Evolutionary conservation across 768 basidiomycete species (phyloP).

Genomic region (Filobasidium floriforme): DNA sequence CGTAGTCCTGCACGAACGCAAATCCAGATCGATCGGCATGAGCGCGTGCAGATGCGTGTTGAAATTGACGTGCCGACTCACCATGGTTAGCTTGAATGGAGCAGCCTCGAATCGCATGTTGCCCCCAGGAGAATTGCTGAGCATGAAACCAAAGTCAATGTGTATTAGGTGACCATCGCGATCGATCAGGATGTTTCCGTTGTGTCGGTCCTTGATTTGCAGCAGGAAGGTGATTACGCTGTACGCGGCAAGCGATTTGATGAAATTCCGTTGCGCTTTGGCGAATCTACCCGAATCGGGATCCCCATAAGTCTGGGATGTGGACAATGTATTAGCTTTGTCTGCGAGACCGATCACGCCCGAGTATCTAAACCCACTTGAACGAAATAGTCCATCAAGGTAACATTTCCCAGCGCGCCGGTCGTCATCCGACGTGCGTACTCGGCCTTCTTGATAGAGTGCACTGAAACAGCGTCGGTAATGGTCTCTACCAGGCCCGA

Average conservation of each 20-base stretch:
- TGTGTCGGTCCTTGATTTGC: conserved; percentile 97
- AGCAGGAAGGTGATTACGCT: conserved; percentile 92
- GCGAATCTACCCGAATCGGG: conserved; percentile 76
- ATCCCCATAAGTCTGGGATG: conserved; percentile 72
- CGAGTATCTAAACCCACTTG: conserved; percentile 52
- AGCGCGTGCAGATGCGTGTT: not conserved
- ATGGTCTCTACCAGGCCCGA: conserved; percentile 97
- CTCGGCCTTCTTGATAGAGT: conserved; percentile 98
- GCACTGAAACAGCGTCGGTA: conserved; percentile 94
- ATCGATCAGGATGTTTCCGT: conserved; percentile 94
- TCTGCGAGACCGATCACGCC: not conserved
- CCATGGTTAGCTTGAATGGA: conserved; percentile 84
- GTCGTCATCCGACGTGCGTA: conserved; percentile 79
- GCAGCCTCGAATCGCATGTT: conserved; percentile 99
- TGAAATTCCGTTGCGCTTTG: conserved; percentile 88
- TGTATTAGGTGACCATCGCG: conserved; percentile 87
- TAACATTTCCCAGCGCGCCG: conserved; percentile 76
- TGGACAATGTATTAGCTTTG: not conserved
- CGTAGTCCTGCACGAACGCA: conserved; percentile 57
- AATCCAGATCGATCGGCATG: not conserved
- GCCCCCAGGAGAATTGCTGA: conserved; percentile 83
- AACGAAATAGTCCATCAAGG: conserved; percentile 83
- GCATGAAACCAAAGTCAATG: conserved; percentile 98
- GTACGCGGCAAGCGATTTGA: conserved; percentile 86
- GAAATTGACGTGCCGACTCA: conserved; percentile 16